Base-by-base conservation (phyloP, 371 early-diverging fungal species). In the Basidiobolus meristosporus region DNA sequence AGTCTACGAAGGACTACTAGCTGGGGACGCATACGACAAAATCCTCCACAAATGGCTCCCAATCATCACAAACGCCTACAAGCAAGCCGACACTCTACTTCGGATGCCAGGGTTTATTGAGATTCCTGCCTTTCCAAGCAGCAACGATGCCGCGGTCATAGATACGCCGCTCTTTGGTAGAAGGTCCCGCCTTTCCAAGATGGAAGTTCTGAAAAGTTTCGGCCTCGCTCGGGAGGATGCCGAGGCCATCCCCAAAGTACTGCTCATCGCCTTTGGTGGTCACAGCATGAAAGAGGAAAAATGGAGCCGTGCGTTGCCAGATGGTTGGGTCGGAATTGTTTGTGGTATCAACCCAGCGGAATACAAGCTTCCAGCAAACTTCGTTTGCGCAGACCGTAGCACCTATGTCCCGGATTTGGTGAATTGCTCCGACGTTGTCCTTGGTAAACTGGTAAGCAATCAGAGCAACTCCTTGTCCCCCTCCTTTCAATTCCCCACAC, bases 251-350 rank as follows among this genome's bases (percentile, higher is more conserved):
- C 63, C 70, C 32, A 70, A 70, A 44, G 61, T 77, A 39, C 56
- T 77, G 0, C 43, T 84, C 16, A 62, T 82, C 7, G 72, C 79
- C 0, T 84, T 84, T 60, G 85, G 85, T n/a, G 84, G 85, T 6
- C 75, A 78, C 37, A 49, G 59, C 7, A 45, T 73, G 20, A 63
- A 52, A 2, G 55, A 64, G 43, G 52, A 58, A 44, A 52, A 58
- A 16, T 62, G 65, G 62, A 57, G 66, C 2, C 60, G 63, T 37
- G 67, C 71, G 0, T 50, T 82, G 11, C 85, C 85, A 1, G 59
- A 58, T 1, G 76, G 70, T 1, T 84, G 85, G 85, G 68, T 77
- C 18, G 77, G 75, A 26, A 63, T 84, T 14, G 73, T 78, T 2
- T 73, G 74, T 46, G 72, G n/a, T n/a, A n/a, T n/a, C n/a, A n/a